Evolutionary conservation across 208 protist species (phyloP), one percentile per base, ranked within the genome.

Genomic region (Trypanosoma grayi): DNA sequence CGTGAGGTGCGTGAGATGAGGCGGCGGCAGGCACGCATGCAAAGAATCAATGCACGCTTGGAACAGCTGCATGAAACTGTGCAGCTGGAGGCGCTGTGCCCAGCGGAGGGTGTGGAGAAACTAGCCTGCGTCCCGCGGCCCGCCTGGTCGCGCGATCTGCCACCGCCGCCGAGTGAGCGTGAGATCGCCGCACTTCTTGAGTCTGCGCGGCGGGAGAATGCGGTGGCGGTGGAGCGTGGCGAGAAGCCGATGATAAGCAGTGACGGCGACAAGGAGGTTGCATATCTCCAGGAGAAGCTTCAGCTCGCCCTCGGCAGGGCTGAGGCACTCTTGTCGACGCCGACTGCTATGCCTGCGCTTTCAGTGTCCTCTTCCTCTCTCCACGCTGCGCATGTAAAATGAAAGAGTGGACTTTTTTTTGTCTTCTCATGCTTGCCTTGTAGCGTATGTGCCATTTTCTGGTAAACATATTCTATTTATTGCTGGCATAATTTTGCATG

Each of bases 121-220:
- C 55, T 73, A 1, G 65, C 28, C 9, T 48, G 68, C 16, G 48
- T 72, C 40, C 53, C 62, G 41, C 60, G 70, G 14, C 79, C 70
- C 2, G 41, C 24, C 30, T 83, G 70, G 76, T 58, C 61, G n/a
- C 34, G 55, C 25, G 64, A 66, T 39, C 20, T 66, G 36, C 55
- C 67, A 28, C 61, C 39, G 13, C 59, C 83, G 51, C 66, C 58
- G 48, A 41, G 54, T 31, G 81, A 83, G 33, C 47, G 36, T 10
- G 46, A 70, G 18, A 54, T 90, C 18, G 50, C 63, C 52, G 22
- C 47, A 34, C 43, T 93, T 59, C 58, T 93, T 1, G 69, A 50
- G 7, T 40, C 50, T 4, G 87, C 87, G 16, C 60, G 55, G 1
- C 68, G 28, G 36, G 83, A 93, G 66, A 75, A 81, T 50, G 66